phyloP scores from a whole-genome alignment of 768 basidiomycete genomes.

The Auriculariales sp. region DNA sequence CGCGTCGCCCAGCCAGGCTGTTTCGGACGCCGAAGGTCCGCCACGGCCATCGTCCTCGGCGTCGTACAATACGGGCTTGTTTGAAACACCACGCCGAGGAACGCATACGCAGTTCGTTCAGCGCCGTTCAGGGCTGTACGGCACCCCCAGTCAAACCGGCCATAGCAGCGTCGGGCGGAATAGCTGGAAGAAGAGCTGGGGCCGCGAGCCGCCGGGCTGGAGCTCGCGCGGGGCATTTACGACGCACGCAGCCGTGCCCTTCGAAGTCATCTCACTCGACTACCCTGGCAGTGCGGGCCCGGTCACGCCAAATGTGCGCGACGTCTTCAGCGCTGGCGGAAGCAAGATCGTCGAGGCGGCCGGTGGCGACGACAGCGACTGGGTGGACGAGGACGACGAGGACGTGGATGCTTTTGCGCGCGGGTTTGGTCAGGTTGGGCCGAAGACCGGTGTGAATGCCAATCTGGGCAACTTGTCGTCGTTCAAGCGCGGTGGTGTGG shows the following conservation, averaged over 20 bases:
- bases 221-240: conserved; percentile 43
- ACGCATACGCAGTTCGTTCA: background rate
- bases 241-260: conserved; percentile 45
- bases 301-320: conserved; percentile 37
- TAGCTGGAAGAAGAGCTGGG: conserved; percentile 87
- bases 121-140: background rate
- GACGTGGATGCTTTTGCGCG: conserved; percentile 47
- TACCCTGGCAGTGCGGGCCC: conserved; percentile 27
- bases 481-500: conserved; percentile 8
- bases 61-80: too few species aligned
- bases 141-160: background rate
- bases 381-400: conserved; percentile 83
- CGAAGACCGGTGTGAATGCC: conserved; percentile 12
- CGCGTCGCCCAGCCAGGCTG: background rate
- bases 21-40: background rate
- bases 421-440: conserved; percentile 53
- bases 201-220: conserved; percentile 77
- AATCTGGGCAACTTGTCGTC: conserved; percentile 9
- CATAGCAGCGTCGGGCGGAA: background rate
- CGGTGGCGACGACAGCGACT: conserved; percentile 66
- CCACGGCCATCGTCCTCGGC: too few species aligned
- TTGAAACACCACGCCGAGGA: background rate
- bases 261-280: conserved; percentile 58
- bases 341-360: conserved; percentile 24
- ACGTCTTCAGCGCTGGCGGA: conserved; percentile 73